These are phyloP conservation scores for Colletotrichum lindemuthianum DNA, from an alignment of 2,329 filamentous ascomycete species.

Conservation along the genomic window DNA sequence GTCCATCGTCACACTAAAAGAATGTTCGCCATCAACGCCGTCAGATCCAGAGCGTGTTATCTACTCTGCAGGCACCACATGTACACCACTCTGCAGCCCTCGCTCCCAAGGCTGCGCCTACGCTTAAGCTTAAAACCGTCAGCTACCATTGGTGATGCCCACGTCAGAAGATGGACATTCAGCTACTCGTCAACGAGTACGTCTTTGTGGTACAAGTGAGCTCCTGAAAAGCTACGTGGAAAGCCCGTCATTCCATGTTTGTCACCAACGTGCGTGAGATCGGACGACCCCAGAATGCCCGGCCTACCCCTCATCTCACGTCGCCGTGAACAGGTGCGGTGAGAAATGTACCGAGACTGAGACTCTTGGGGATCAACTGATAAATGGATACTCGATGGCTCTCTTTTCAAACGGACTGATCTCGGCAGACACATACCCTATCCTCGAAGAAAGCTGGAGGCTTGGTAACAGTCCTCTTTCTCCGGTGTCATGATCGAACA, in stretches of 20 bases:
- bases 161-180: not conserved
- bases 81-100: too few relatives aligned
- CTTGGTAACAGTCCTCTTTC: not conserved
- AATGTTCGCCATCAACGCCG: too few relatives aligned
- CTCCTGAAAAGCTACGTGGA: not conserved
- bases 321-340: not conserved
- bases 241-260: constrained; percentile 5
- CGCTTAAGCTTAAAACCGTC: too few relatives aligned
- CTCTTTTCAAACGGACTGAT: not conserved
- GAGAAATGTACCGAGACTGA: constrained; percentile 7
- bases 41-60: too few relatives aligned
- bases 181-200: too few relatives aligned
- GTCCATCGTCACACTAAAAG: too few relatives aligned
- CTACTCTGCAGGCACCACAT: too few relatives aligned
- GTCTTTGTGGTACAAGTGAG: too few relatives aligned
- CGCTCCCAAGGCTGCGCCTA: too few relatives aligned
- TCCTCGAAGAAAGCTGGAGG: too few relatives aligned
- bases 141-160: too few relatives aligned
- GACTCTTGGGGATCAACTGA: constrained; percentile 15
- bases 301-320: constrained; percentile 5
- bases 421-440: not conserved
- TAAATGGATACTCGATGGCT: constrained; percentile 2
- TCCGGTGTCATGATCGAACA: not conserved
- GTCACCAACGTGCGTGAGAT: constrained; percentile 3
- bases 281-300: constrained; percentile 13